Evolutionary conservation across 2,329 filamentous ascomycete species (phyloP), one percentile per base, ranked within the genome.

Genomic region (Nothomitra cinnamomea): DNA sequence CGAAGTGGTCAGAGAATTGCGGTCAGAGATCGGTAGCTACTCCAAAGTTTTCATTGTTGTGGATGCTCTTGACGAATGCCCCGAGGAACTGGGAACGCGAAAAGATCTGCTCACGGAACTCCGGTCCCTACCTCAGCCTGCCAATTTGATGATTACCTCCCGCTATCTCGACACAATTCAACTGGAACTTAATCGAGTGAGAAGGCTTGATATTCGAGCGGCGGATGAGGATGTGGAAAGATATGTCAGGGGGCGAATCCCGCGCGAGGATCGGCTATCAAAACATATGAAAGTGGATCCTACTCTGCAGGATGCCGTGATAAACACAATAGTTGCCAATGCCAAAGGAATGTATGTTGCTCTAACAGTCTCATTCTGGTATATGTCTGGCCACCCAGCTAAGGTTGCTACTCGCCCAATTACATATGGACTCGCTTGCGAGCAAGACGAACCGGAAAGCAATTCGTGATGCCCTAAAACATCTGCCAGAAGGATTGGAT

Each of bases 181-280:
- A 8, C 2, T 15, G 19, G 15, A n/a, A 15, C 21, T 51, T 19
- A 22, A 47, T 4, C 17, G 40, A 10, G 21, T 12, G 13, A 10
- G 22, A 15, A 13, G 7, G 2, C 12, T 64, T 6, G 62, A 69
- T 50, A 67, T 71, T 4, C 57, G 56, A 13, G 69, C 66, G 2
- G 53, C 15, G 1, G 53, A 63, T 10, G 57, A 61, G 1, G 69
- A 71, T 57, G 57, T 69, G 19, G 7, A 43, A 17, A 59, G 41
- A 48, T 70, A 67, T 52, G 25, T 69, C 1, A n/a, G 13, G n/a
- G 25, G n/a, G 7, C 19, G 28, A 24, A 48, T 48, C 17, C 2
- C 2, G 28, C 5, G 10, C 5, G 28, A 32, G 28, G 28, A 4
- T 32, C 28, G 28, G n/a, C 22, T 25, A 21, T 24, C n/a, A 12